These are phyloP conservation scores for Musa beccarii DNA, from an alignment of 176 grass and related monocot genomes.

Conservation along the genomic window DNA sequence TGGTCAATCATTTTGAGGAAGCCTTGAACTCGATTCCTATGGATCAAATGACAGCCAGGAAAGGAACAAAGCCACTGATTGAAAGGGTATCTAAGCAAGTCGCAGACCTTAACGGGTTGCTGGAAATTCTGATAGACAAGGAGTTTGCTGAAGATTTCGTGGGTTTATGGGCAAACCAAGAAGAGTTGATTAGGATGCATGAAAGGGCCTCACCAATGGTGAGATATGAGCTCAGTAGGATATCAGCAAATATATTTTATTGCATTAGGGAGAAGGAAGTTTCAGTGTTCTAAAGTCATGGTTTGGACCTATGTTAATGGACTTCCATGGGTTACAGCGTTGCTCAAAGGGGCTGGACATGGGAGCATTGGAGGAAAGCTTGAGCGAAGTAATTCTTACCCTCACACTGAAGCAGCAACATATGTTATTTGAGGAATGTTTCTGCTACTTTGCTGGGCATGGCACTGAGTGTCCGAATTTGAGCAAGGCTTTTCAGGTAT, in stretches of 20 bases:
- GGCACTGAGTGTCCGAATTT: conserved; percentile 76
- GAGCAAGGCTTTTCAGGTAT: conserved; percentile 71
- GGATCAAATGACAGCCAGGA: not conserved
- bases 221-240: conserved; percentile 59
- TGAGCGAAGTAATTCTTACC: conserved; percentile 69
- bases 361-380: conserved; percentile 54
- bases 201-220: conserved; percentile 53
- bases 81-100: conserved; percentile 62
- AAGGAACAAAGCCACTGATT: conserved; percentile 33
- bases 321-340: conserved; percentile 68
- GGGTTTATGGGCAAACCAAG: conserved; percentile 50
- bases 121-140: conserved; percentile 61
- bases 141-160: conserved; percentile 77
- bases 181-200: conserved; percentile 40
- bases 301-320: conserved; percentile 71
- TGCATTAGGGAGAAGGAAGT: conserved; percentile 51
- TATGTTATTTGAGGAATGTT: conserved; percentile 65
- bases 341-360: conserved; percentile 65
- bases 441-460: conserved; percentile 42
- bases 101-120: conserved; percentile 66
- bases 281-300: conserved; percentile 54
- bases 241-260: conserved; percentile 66
- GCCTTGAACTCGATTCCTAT: conserved; percentile 17
- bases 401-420: conserved; percentile 69
- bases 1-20: conserved; percentile 48